Conservation (phyloP, 202 grass and related monocot genomes). For the Tripidium arundinaceum region DNA sequence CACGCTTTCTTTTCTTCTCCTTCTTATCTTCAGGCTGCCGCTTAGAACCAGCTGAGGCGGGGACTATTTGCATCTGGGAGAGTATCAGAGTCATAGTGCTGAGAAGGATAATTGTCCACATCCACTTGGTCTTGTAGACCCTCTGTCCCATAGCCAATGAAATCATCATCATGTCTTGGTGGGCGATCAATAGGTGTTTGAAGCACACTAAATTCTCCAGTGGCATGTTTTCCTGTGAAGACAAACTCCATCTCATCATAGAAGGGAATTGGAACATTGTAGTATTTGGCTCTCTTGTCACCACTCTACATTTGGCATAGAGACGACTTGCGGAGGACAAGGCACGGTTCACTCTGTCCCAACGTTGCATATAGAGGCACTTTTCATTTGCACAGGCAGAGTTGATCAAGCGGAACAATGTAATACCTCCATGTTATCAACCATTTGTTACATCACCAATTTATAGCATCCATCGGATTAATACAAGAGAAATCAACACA, state of each 20-base stretch:
- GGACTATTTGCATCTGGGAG: background rate
- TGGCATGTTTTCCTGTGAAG: background rate
- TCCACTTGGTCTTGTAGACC: background rate
- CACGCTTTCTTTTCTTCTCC: background rate
- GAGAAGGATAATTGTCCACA: background rate
- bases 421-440: no score
- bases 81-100: background rate
- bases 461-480: no score
- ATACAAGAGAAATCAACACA: no score
- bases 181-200: background rate
- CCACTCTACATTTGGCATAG: no score
- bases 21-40: background rate
- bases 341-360: no score
- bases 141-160: background rate
- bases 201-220: background rate
- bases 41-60: background rate
- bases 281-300: background rate
- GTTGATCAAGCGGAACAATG: no score
- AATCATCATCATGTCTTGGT: background rate
- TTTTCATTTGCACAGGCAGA: no score
- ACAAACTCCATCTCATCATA: background rate
- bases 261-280: slow-evolving; percentile 1
- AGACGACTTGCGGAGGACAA: no score
- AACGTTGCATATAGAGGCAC: no score
- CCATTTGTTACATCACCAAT: no score